Evolutionary conservation across 2,329 filamentous ascomycete genomes (phyloP).

Genomic region (Cryphonectria carpinicola): DNA sequence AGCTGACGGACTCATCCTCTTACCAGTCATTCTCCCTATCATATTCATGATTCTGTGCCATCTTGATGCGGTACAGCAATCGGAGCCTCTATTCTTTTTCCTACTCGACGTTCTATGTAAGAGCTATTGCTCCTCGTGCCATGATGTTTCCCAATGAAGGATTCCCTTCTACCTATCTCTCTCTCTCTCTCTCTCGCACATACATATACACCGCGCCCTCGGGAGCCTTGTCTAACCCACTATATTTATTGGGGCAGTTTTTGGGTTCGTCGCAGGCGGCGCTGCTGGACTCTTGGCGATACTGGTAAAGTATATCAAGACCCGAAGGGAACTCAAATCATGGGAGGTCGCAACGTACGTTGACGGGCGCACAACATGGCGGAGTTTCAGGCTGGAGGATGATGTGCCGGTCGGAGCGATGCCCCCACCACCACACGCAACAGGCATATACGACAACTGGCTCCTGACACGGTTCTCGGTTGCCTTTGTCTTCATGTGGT

Average conservation of each 20-base stretch:
- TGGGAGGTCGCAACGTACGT: conserved; percentile 19
- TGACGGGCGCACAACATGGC: conserved; percentile 15
- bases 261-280: conserved; percentile 13
- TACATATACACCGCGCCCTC: no score
- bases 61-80: conserved; percentile 4
- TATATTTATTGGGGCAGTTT: not conserved
- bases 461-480: conserved; percentile 25
- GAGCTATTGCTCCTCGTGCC: not conserved
- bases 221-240: not conserved
- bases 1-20: not conserved
- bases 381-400: conserved; percentile 20
- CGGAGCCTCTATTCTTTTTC: conserved; percentile 10
- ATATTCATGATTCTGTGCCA: conserved; percentile 11
- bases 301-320: conserved; percentile 24
- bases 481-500: conserved; percentile 24
- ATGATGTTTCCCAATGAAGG: not conserved
- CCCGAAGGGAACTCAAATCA: conserved; percentile 17
- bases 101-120: conserved; percentile 12
- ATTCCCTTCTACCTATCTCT: not conserved
- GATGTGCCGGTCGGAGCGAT: conserved; percentile 5
- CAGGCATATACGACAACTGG: conserved; percentile 25
- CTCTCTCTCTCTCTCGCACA: no score
- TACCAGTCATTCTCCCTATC: conserved; percentile 12
- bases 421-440: not conserved
- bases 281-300: conserved; percentile 21